Base-by-base conservation (phyloP, 495 filamentous ascomycete genomes). In the Aspergillus affinis region DNA sequence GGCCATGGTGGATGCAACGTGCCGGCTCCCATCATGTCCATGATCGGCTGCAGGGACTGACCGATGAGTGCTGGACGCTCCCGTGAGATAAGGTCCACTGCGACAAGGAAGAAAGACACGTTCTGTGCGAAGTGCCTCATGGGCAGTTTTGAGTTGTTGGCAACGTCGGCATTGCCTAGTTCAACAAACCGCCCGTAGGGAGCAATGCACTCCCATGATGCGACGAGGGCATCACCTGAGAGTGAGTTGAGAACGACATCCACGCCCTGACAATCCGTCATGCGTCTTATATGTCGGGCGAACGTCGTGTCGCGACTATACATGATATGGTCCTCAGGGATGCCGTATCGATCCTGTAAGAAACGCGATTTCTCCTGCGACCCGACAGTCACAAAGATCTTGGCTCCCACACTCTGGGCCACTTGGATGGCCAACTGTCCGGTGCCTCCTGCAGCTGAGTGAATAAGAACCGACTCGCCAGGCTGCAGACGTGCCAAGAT, bases 361-460 rank as follows among this genome's bases (percentile, higher is more conserved):
- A 85, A 70, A 4, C 75, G 61, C 50, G 78, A 78, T 70, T 88
- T 84, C 44, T 82, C 78, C 0, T 70, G 55, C 6, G 73, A 78
- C 0, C 81, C 78, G 0, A 85, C 86, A 0, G 85, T 88, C 0
- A 74, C 81, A 66, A 80, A 88, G 18, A 89, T 74, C 57, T 85
- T 79, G 5, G 84, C 83, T 0, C 82, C 82, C 15, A 82, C 59
- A 62, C 76, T 73, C 46, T 85, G 78, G 0, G 83, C 81, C 0
- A 89, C 50, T 23, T 70, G 68, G 55, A 89, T 84, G 8, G 86
- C 80, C 17, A 84, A 85, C 65, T 88, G 85, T 6, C 86, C 86
- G 2, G 87, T 76, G 4, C 76, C 81, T 20, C 84, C 82, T 5
- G 84, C 73, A 17, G 80, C 87, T 1, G 75, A 75, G 57, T 88